Base-by-base conservation (phyloP, 805 yeast genomes). In the Kluyveromyces aestuarii region DNA sequence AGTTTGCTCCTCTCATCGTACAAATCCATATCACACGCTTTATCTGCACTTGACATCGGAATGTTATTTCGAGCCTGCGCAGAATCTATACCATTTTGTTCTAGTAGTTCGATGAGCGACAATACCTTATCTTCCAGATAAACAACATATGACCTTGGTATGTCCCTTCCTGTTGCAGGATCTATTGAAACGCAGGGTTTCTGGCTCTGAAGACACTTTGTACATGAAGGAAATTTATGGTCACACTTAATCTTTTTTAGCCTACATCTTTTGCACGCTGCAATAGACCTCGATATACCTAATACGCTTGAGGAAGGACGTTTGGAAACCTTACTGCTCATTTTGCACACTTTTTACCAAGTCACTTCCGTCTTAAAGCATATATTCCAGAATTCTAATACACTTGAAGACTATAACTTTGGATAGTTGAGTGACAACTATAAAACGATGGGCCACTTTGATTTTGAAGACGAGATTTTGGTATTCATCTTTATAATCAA, bases 211-310 rank as follows among this genome's bases (percentile, higher is more conserved):
- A 68, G 64, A 63, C 87, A 82, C 52, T 73, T 72, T 27, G 70
- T 66, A 57, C 87, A 82, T 14, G 74, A 65, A 1, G 86, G 87
- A 40, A 71, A 73, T 39, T 70, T 72, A 50, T 81, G 72, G n/a
- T 79, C 76, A 61, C 87, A 82, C 54, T 78, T 79, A 50, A 80
- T 74, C 63, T 81, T 81, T 61, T 77, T 79, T 57, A 79, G 61
- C 16, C 96, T 76, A 58, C 96, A 89, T 48, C 96, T 69, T 57
- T 84, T 84, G 61, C 96, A 89, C 1, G 96, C 95, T 0, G 87
- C 77, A n/a, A 84, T 81, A 0, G 87, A 73, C 47, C 89, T 69
- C 2, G 87, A 73, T 18, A 80, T 72, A 4, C 77, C 76, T 16
- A 72, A 59, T 36, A 64, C 48, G 5, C 51, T 52, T 8, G 56